Conservation (phyloP, 345 rosid species). For the Bretschneidera sinensis region DNA sequence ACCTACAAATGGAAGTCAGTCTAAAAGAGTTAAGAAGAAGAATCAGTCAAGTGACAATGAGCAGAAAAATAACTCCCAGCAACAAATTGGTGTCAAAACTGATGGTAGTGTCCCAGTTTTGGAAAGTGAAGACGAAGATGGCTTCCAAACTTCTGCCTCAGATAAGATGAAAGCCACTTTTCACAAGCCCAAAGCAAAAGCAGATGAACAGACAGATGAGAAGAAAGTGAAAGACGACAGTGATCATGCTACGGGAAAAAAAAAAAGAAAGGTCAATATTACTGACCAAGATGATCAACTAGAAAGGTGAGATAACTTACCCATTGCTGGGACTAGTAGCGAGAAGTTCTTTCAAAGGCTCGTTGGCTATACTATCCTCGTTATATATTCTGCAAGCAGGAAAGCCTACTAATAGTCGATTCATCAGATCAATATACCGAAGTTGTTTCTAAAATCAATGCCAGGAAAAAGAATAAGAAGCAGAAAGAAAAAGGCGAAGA, state of each 20-base stretch:
- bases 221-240: conserved; percentile 27
- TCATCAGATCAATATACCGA: conserved; percentile 11
- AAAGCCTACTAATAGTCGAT: conserved; percentile 1
- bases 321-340: background rate
- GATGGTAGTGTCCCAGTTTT: conserved; percentile 27
- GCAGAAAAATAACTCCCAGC: conserved; percentile 21
- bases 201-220: conserved; percentile 18
- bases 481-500: conserved; percentile 38
- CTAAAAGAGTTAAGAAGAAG: conserved; percentile 44
- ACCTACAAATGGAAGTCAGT: conserved; percentile 34
- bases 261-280: conserved; percentile 62
- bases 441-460: conserved; percentile 18
- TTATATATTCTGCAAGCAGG: background rate
- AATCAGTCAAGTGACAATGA: conserved; percentile 29
- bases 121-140: conserved; percentile 96
- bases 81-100: conserved; percentile 40
- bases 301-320: conserved; percentile 44
- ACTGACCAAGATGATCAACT: conserved; percentile 45
- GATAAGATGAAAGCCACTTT: conserved; percentile 19
- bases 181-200: conserved; percentile 25
- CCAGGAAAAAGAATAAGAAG: conserved; percentile 57
- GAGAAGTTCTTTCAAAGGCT: background rate
- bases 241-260: conserved; percentile 35
- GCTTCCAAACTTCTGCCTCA: conserved; percentile 58
- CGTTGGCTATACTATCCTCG: conserved; percentile 3